Evolutionary conservation across 2,329 filamentous ascomycete species (phyloP).

Genomic region (Ceratocystis smalleyi): DNA sequence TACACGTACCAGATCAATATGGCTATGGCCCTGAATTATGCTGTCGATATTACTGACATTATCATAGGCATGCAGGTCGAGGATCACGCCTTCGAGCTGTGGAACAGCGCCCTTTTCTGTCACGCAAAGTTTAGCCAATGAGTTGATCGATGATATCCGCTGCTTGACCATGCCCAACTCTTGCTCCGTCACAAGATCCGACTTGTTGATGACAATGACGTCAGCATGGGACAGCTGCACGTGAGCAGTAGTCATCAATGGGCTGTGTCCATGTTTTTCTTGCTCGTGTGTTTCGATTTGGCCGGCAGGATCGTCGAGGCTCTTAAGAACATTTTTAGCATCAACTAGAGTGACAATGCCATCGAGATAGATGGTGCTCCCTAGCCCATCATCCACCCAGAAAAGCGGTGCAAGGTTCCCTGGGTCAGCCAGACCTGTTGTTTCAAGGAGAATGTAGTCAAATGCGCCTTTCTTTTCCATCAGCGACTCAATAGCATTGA

Average conservation of each 20-base stretch:
- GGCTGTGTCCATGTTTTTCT: constrained; percentile 43
- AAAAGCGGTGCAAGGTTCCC: constrained; percentile 92
- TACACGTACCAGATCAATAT: constrained; percentile 62
- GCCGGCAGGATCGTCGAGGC: constrained; percentile 55
- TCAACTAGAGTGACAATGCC: constrained; percentile 94
- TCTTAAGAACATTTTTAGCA: constrained; percentile 76
- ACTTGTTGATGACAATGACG: constrained; percentile 87
- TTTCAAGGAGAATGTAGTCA: constrained; percentile 95
- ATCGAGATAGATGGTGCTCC: constrained; percentile 89
- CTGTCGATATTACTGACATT: constrained; percentile 59
- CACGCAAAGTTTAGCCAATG: constrained; percentile 66
- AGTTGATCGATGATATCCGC: constrained; percentile 74
- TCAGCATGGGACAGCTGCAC: constrained; percentile 95
- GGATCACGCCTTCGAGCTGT: constrained; percentile 64
- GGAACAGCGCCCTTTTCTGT: constrained; percentile 71
- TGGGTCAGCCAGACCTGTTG: constrained; percentile 85
- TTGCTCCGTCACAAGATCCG: constrained; percentile 58
- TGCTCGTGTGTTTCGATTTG: constrained; percentile 38
- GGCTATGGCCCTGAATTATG: constrained; percentile 64
- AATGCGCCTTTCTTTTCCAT: constrained; percentile 91
- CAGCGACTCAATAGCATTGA: constrained; percentile 84
- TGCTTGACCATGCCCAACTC: constrained; percentile 55
- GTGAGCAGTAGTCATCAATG: constrained; percentile 78
- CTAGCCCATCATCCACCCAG: constrained; percentile 93
- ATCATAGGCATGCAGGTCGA: constrained; percentile 90